Conservation (phyloP, 2,329 filamentous ascomycete genomes). For the Ascochyta lentis region DNA sequence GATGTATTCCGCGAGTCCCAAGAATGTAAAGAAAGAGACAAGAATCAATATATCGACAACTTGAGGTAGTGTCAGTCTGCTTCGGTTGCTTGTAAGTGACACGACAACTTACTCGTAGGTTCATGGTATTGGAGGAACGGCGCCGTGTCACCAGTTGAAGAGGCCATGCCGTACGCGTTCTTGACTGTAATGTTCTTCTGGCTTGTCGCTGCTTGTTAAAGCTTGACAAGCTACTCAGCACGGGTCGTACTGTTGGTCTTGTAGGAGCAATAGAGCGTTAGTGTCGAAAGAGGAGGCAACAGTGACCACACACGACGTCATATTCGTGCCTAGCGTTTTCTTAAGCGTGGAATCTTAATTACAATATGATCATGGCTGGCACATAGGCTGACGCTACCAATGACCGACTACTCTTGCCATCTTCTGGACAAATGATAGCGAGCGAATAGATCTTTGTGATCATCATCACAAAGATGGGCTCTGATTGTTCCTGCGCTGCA, state of each 20-base stretch:
- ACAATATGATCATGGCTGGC: too few species aligned
- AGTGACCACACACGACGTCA: not conserved
- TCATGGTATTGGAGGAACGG: not conserved
- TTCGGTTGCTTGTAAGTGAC: not conserved
- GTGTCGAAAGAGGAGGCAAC: not conserved
- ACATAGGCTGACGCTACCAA: not conserved
- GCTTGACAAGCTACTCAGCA: not conserved
- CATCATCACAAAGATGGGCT: not conserved
- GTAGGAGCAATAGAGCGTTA: not conserved
- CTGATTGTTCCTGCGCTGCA: not conserved
- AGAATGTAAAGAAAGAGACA: constrained; percentile 20
- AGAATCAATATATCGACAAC: constrained; percentile 20
- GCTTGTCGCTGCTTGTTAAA: not conserved
- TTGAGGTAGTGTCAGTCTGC: constrained; percentile 1
- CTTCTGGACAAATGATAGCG: not conserved
- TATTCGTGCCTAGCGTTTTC: not conserved
- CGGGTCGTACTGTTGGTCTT: not conserved
- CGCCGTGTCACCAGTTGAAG: not conserved
- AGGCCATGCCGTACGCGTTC: not conserved
- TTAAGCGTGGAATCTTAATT: not conserved
- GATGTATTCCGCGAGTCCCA: constrained; percentile 20
- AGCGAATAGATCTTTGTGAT: not conserved
- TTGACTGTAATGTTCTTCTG: not conserved
- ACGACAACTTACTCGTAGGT: not conserved
- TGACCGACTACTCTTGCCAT: not conserved